Conservation (phyloP, 2,329 filamentous ascomycete species). For the Beauveria medogensis region DNA sequence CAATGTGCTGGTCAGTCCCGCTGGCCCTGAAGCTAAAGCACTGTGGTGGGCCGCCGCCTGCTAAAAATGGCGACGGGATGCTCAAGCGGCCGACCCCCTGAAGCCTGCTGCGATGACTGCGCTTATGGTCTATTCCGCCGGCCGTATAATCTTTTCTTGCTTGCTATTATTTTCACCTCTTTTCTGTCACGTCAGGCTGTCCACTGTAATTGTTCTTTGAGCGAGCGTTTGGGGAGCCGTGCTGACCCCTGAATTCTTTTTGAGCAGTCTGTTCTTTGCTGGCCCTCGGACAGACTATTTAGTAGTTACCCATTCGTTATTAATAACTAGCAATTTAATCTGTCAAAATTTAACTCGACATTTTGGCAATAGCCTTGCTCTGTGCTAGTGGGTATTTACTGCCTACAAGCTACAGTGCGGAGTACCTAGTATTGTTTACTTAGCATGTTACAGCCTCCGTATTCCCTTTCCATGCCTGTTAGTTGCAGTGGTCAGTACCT, state of each 20-base stretch:
- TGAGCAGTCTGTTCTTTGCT: no score
- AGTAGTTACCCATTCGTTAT: no score
- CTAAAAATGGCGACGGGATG: neutral
- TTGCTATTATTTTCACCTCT: neutral
- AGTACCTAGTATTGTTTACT: neutral
- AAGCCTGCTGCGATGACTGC: slow-evolving; percentile 2
- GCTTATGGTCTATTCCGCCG: slow-evolving; percentile 8
- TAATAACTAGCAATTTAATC: no score
- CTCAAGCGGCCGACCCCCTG: neutral
- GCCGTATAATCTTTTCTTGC: slow-evolving; percentile 1
- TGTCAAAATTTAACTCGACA: no score
- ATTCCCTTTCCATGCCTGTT: neutral
- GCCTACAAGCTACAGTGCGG: no score
- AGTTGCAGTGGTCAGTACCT: neutral
- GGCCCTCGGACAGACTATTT: no score
- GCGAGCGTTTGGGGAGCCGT: no score
- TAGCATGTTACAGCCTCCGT: neutral
- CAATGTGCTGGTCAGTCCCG: neutral
- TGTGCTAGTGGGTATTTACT: no score
- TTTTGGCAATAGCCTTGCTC: no score
- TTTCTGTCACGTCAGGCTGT: neutral
- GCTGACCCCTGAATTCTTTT: no score
- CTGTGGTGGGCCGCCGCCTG: neutral
- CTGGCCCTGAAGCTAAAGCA: slow-evolving; percentile 2
- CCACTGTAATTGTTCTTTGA: neutral